Percentiles rank a stretch among this genome's conserved stretches.
phyloP scores from a whole-genome alignment of 2,329 filamentous ascomycete species.

The Microsporum canis region DNA sequence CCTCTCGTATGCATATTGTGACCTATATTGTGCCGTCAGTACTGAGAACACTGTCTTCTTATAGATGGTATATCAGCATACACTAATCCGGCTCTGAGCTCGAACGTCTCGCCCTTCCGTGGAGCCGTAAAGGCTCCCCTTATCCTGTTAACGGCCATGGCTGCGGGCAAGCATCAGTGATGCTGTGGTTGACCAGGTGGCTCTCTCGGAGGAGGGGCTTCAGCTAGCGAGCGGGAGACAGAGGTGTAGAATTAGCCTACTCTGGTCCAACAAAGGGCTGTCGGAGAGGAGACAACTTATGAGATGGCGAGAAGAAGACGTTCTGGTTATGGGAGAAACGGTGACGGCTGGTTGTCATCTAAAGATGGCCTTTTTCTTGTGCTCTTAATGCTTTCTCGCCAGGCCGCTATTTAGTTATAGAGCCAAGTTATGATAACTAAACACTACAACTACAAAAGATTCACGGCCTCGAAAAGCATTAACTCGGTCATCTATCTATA shows the following conservation, averaged over 20 bases:
- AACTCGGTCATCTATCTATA: neutral
- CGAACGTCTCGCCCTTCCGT: slow-evolving; percentile 95
- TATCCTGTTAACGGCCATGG: slow-evolving; percentile 93
- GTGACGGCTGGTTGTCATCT: no score
- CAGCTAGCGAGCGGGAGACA: slow-evolving; percentile 1
- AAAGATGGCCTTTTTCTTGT: no score
- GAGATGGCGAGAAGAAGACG: neutral
- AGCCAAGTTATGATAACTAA: no score
- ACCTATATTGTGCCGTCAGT: slow-evolving; percentile 41
- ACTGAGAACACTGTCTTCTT: neutral
- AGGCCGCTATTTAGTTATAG: no score
- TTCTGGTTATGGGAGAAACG: no score
- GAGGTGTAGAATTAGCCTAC: neutral
- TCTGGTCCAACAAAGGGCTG: neutral
- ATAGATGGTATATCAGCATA: slow-evolving; percentile 24
- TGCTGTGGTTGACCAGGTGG: slow-evolving; percentile 14
- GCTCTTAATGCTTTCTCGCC: no score
- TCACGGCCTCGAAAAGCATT: no score
- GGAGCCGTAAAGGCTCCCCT: slow-evolving; percentile 85
- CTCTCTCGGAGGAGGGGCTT: slow-evolving; percentile 20
- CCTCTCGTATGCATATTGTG: slow-evolving; percentile 97
- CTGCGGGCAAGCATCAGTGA: slow-evolving; percentile 24
- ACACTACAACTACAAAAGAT: no score
- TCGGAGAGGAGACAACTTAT: neutral
- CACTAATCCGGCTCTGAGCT: slow-evolving; percentile 84